phyloP scores from a whole-genome alignment of 805 yeast genomes.

The Cyberlindnera maritima region DNA sequence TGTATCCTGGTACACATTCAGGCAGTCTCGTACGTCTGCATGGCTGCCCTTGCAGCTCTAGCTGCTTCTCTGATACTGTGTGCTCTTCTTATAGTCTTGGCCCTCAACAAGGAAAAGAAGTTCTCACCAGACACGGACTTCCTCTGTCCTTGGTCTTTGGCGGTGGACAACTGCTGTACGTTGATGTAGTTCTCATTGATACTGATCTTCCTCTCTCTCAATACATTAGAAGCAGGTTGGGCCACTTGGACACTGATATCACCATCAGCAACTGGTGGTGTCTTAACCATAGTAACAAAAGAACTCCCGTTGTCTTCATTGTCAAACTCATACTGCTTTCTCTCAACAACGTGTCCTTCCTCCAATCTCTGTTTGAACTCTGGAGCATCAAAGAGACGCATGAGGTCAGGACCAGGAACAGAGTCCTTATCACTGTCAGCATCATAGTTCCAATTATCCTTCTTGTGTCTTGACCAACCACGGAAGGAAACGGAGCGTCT shows the following conservation, averaged over 20 bases:
- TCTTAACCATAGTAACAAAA: background rate
- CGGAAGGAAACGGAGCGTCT: background rate
- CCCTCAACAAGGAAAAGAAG: conserved; percentile 4
- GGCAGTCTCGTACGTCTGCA: background rate
- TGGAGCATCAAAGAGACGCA: conserved; percentile 10
- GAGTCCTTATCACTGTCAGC: background rate
- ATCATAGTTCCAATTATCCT: background rate
- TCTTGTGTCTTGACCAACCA: background rate
- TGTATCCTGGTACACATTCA: too few species aligned
- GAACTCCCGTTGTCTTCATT: background rate
- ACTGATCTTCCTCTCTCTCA: conserved; percentile 1
- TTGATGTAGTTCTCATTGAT: background rate
- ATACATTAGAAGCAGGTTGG: background rate
- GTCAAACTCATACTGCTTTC: background rate
- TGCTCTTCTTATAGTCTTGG: conserved; percentile 12
- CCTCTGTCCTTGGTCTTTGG: background rate
- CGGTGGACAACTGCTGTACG: background rate
- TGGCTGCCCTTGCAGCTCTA: conserved; percentile 3
- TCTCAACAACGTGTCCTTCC: conserved; percentile 6
- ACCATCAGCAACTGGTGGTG: background rate
- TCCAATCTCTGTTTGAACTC: conserved; percentile 14
- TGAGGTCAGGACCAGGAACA: background rate
- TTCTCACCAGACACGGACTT: background rate
- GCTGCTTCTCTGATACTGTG: conserved; percentile 10
- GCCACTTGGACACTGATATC: background rate